These are phyloP conservation scores for Boletus tomentosulus DNA, from an alignment of 768 basidiomycete species.

Conservation along the genomic window DNA sequence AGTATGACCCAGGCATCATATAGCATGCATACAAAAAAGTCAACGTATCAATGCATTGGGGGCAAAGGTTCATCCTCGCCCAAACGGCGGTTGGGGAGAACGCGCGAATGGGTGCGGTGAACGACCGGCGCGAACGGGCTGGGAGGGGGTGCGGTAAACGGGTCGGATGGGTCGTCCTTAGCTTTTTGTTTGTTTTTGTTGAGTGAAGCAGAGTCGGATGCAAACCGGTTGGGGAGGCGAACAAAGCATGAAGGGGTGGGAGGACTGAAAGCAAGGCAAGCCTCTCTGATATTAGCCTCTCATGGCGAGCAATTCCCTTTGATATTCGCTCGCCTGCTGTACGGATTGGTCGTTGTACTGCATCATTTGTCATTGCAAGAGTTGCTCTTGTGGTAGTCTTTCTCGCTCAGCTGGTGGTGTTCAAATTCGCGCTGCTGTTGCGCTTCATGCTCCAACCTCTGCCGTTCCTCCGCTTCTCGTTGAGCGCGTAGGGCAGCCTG, in stretches of 20 bases:
- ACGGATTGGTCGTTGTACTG: slow-evolving; percentile 74
- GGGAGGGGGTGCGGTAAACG: too few species aligned
- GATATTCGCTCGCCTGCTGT: slow-evolving; percentile 75
- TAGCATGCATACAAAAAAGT: slow-evolving; percentile 6
- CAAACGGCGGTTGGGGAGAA: too few species aligned
- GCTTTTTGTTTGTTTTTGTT: too few species aligned
- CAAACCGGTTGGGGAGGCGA: too few species aligned
- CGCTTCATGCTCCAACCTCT: slow-evolving; percentile 70
- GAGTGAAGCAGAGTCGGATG: too few species aligned
- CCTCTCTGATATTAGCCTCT: slow-evolving; percentile 90
- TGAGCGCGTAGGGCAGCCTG: slow-evolving; percentile 82
- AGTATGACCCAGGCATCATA: slow-evolving; percentile 25
- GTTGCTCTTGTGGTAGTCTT: slow-evolving; percentile 82
- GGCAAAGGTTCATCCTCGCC: slow-evolving; percentile 26
- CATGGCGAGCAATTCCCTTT: slow-evolving; percentile 88
- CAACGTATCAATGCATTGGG: background rate
- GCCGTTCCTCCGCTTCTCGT: slow-evolving; percentile 78
- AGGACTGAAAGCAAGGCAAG: too few species aligned
- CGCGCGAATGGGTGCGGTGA: too few species aligned
- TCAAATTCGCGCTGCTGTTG: slow-evolving; percentile 88
- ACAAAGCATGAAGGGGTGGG: too few species aligned
- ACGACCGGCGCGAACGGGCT: too few species aligned
- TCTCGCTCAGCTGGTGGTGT: slow-evolving; percentile 85
- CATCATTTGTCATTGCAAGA: slow-evolving; percentile 79
- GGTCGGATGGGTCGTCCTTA: too few species aligned